Evolutionary conservation across 106 monocot species (phyloP).

Genomic region (Agapanthus africanus): DNA sequence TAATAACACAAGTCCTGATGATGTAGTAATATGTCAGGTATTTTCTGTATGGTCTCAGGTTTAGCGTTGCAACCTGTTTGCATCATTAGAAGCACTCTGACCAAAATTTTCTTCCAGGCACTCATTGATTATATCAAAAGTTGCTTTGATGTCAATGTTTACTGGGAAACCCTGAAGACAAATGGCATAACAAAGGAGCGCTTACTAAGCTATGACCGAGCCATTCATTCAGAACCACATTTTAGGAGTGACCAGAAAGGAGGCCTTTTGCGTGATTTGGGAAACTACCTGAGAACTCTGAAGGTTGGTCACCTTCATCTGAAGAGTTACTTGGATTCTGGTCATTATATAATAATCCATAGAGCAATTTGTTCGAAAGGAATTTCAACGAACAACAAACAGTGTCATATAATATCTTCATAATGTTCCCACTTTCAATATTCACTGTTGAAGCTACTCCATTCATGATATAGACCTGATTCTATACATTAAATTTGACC

Average conservation of each 20-base stretch:
- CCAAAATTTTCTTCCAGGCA: slow-evolving; percentile 49
- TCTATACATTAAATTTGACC: not conserved
- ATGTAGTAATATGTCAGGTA: slow-evolving; percentile 98
- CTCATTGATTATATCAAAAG: slow-evolving; percentile 79
- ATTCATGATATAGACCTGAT: not conserved
- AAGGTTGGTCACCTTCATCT: slow-evolving; percentile 43
- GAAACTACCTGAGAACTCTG: slow-evolving; percentile 82
- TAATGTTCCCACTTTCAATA: not conserved
- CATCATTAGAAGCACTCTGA: not conserved
- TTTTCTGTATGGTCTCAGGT: not conserved
- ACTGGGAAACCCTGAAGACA: slow-evolving; percentile 74
- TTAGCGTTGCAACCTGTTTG: not conserved
- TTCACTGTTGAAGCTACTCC: not conserved
- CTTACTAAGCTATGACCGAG: slow-evolving; percentile 87
- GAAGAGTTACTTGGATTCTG: not conserved
- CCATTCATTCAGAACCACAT: slow-evolving; percentile 86
- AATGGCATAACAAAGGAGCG: slow-evolving; percentile 92
- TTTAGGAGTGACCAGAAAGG: slow-evolving; percentile 82
- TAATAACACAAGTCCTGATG: slow-evolving; percentile 99
- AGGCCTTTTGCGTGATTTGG: slow-evolving; percentile 79
- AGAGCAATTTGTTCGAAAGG: not conserved
- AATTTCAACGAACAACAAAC: not conserved
- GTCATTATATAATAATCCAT: not conserved
- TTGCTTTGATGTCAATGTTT: slow-evolving; percentile 73
- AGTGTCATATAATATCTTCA: not conserved